Percentiles rank a stretch among this genome's conserved stretches.
phyloP scores from a whole-genome alignment of 176 grass and related monocot species.

The Carex parvula region DNA sequence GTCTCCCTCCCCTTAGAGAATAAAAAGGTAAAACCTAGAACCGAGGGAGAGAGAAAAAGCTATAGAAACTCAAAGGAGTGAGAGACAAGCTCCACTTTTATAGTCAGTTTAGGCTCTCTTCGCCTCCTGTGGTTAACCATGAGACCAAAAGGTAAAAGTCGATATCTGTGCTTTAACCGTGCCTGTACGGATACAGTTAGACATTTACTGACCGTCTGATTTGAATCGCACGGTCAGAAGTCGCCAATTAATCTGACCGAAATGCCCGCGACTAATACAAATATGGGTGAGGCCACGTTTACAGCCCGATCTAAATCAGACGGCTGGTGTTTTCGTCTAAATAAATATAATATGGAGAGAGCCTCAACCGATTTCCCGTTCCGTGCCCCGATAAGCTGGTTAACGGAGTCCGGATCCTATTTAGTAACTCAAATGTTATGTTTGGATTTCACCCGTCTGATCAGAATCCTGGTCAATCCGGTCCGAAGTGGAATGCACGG shows the following conservation, averaged over 20 bases:
- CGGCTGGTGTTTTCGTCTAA: neutral
- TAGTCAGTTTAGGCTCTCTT: conserved; percentile 18
- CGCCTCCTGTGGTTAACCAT: neutral
- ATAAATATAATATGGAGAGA: neutral
- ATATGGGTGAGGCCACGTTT: neutral
- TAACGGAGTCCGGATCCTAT: neutral
- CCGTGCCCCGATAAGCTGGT: neutral
- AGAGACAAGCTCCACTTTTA: conserved; percentile 23
- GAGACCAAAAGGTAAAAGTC: neutral
- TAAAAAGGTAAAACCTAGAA: neutral
- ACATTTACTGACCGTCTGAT: neutral
- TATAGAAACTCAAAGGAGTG: neutral
- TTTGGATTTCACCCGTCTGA: too few species aligned
- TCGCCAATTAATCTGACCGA: neutral
- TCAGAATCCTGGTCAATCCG: too few species aligned
- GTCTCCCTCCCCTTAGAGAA: neutral
- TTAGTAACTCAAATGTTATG: too few species aligned
- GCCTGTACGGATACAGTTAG: neutral
- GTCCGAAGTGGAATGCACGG: too few species aligned
- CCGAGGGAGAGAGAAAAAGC: conserved; percentile 28
- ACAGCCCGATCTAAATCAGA: neutral
- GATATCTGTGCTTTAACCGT: neutral
- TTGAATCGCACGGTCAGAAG: neutral
- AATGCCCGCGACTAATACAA: neutral
- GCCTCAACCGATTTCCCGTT: neutral